Conservation (phyloP, 148 eudicot species). For the Polygonum aviculare region DNA sequence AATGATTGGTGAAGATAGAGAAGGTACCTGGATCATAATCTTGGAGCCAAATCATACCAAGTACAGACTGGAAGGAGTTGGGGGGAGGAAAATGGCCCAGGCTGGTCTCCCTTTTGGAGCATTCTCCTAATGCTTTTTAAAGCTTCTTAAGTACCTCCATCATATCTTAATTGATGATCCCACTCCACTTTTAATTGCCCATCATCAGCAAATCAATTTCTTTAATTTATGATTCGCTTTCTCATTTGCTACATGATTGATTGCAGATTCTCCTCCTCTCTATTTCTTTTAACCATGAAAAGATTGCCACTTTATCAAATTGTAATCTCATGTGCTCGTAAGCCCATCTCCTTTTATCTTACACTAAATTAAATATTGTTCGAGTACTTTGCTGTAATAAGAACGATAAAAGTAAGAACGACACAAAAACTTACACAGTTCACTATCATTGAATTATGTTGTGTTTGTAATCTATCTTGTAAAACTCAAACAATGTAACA, state of each 20-base stretch:
- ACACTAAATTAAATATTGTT: no score
- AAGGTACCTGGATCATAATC: background rate
- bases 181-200: background rate
- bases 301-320: background rate
- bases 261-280: background rate
- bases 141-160: background rate
- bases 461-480: no score
- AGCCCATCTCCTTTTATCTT: no score
- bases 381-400: no score
- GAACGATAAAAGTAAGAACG: no score
- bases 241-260: background rate
- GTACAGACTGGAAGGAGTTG: slow-evolving; percentile 2
- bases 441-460: no score
- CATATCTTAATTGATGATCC: background rate
- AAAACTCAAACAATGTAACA: no score
- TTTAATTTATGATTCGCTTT: background rate
- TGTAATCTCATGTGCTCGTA: background rate
- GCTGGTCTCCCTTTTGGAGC: slow-evolving; percentile 1
- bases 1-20: background rate
- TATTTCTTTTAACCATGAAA: no score
- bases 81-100: background rate
- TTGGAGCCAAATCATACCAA: background rate
- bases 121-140: background rate
- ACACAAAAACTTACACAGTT: no score
- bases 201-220: background rate